These are phyloP conservation scores for Hordeum vulgare DNA, from an alignment of 176 grass and related monocot genomes.

Conservation along the genomic window MorexV3_pseudomolecules_assembly NC_058521.1:47996620-47997119, in stretches of 20 bases:
- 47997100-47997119: background rate
- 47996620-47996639: slow-evolving; percentile 10
- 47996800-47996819: background rate
- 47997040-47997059: background rate
- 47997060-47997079: background rate
- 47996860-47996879: background rate
- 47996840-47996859: background rate
- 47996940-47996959: background rate
- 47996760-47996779: background rate
- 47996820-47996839: background rate
- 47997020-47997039: background rate
- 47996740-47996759: background rate
- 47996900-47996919: background rate
- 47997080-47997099: background rate
- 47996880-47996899: background rate
- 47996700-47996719: background rate
- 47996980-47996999: background rate
- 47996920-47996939: background rate
- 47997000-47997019: background rate
- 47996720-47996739: background rate
- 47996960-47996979: background rate
- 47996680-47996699: background rate
- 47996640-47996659: slow-evolving; percentile 13
- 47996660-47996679: slow-evolving; percentile 15
- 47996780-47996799: background rate